These are phyloP conservation scores for Lactifluus subvellereus DNA, from an alignment of 768 basidiomycete species.

Conservation along the genomic window DNA sequence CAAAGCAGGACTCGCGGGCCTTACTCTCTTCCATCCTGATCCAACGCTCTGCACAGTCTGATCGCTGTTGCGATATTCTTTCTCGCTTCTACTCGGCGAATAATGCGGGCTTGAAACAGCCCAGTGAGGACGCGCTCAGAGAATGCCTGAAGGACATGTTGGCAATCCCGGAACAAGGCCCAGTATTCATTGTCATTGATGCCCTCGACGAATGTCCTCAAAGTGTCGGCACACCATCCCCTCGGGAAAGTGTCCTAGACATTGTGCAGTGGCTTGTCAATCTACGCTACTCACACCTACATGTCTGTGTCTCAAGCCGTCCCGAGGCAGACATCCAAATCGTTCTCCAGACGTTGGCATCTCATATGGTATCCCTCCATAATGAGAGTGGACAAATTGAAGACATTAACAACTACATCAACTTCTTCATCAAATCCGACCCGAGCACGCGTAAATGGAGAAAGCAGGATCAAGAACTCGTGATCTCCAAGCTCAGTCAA, in stretches of 20 bases:
- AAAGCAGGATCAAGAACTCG: background rate
- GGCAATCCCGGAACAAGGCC: no score
- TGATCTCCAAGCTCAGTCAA: background rate
- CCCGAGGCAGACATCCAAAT: no score
- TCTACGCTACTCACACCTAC: no score
- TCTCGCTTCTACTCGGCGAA: background rate
- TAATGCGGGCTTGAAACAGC: background rate
- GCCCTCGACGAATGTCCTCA: no score
- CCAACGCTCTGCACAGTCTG: background rate
- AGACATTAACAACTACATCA: background rate
- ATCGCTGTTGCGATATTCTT: background rate
- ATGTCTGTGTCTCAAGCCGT: no score
- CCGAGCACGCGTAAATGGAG: background rate
- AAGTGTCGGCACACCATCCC: no score
- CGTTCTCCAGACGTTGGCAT: background rate
- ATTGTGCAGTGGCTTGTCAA: no score
- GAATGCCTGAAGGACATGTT: no score
- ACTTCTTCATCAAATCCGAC: background rate
- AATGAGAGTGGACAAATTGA: background rate
- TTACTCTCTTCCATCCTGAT: background rate
- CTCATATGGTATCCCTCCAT: background rate
- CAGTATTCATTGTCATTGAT: no score
- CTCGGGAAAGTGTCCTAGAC: no score
- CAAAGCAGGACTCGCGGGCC: background rate
- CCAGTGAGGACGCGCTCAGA: no score